Percentiles rank a stretch among this genome's conserved stretches.
Evolutionary conservation across 73 alveolate genomes (phyloP).

Genomic region (Tetrahymena malaccensis): DNA sequence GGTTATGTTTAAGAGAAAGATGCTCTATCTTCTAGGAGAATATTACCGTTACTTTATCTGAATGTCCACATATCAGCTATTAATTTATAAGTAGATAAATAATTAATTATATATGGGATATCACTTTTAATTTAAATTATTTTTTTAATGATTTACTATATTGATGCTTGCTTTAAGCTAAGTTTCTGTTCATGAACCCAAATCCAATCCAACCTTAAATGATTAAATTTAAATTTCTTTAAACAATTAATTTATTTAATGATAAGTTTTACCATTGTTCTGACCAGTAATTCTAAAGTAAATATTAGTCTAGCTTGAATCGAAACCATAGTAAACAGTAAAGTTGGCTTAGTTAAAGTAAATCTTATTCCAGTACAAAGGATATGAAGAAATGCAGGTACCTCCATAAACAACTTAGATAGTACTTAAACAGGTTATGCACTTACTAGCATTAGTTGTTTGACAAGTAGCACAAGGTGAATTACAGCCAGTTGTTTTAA

Average conservation of each 20-base stretch:
- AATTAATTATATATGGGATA: not conserved
- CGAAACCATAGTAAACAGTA: not conserved
- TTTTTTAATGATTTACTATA: not conserved
- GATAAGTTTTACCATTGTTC: not conserved
- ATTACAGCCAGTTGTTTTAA: not conserved
- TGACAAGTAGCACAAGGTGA: not conserved
- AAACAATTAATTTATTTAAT: not conserved
- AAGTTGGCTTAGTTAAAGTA: not conserved
- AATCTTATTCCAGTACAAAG: not conserved
- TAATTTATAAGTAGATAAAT: too few relatives aligned
- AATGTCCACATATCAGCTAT: not conserved
- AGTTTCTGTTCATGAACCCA: not conserved
- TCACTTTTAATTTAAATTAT: not conserved
- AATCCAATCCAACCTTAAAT: not conserved
- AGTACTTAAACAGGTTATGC: not conserved
- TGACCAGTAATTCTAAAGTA: not conserved
- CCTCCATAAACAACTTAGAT: not conserved
- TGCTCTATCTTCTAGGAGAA: not conserved
- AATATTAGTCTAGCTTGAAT: not conserved
- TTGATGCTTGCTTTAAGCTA: not conserved
- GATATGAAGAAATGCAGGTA: not conserved
- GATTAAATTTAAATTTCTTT: not conserved
- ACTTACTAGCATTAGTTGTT: not conserved
- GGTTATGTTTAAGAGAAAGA: not conserved
- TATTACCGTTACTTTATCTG: not conserved